phyloP scores from a whole-genome alignment of 495 filamentous ascomycete species.

The Apodospora peruviana region DNA sequence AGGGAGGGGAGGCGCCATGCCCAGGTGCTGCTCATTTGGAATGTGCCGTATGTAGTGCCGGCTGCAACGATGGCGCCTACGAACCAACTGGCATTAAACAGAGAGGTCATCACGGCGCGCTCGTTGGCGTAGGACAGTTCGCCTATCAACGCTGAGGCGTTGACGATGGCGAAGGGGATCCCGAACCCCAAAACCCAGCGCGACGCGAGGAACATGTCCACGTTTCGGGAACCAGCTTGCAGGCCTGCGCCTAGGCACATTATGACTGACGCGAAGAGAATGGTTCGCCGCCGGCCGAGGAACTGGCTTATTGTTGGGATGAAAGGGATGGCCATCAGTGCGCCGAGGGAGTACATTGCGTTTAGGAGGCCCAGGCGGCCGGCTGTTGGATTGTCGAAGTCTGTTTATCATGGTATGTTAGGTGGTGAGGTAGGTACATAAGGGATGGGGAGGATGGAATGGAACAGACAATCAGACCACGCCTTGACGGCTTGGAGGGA shows the following conservation, averaged over 20 bases:
- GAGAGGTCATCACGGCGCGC: conserved; percentile 50
- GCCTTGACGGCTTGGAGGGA: conserved; percentile 51
- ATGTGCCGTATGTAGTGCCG: conserved; percentile 50
- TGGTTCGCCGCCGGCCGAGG: conserved; percentile 49
- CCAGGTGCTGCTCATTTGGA: conserved; percentile 48
- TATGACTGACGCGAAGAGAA: conserved; percentile 46
- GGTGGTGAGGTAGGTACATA: neutral
- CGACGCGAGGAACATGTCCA: conserved; percentile 54
- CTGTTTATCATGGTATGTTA: conserved; percentile 2
- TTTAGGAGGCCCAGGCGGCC: conserved; percentile 31
- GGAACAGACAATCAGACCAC: conserved; percentile 32
- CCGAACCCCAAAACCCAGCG: conserved; percentile 58
- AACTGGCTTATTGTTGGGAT: conserved; percentile 46
- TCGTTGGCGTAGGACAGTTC: conserved; percentile 58
- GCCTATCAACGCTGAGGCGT: conserved; percentile 52
- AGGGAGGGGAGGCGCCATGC: conserved; percentile 56
- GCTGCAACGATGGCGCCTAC: conserved; percentile 53
- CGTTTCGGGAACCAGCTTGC: conserved; percentile 22
- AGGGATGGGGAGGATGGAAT: neutral
- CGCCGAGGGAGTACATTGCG: conserved; percentile 38
- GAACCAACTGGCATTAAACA: conserved; percentile 58
- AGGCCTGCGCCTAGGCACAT: conserved; percentile 27
- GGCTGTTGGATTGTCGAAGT: conserved; percentile 33
- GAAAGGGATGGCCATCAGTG: conserved; percentile 46
- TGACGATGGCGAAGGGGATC: conserved; percentile 55